These are phyloP conservation scores for Aureobasidium sp. DNA, from an alignment of 2,329 filamentous ascomycete species.

Conservation along the genomic window DNA sequence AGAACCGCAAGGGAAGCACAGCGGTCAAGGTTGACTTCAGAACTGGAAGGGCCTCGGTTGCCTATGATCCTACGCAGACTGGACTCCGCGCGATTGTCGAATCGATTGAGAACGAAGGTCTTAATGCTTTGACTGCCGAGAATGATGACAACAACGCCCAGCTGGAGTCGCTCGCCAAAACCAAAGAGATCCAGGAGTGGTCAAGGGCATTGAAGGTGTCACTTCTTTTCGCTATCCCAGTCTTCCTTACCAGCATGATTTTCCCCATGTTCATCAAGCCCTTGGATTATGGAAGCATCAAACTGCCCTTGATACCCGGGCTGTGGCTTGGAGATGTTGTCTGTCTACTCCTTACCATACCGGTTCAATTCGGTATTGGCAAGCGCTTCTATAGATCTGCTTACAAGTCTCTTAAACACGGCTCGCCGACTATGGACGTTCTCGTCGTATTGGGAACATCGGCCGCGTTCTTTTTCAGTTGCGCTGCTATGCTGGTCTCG, in stretches of 20 bases:
- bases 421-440: slow-evolving; percentile 95
- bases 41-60: slow-evolving; percentile 66
- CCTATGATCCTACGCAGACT: slow-evolving; percentile 61
- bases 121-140: slow-evolving; percentile 83
- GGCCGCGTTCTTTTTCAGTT: slow-evolving; percentile 91
- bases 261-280: slow-evolving; percentile 74
- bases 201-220: slow-evolving; percentile 70
- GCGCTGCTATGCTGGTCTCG: slow-evolving; percentile 78
- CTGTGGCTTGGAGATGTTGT: slow-evolving; percentile 83
- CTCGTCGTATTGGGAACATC: slow-evolving; percentile 90
- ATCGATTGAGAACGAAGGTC: slow-evolving; percentile 68
- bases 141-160: slow-evolving; percentile 95
- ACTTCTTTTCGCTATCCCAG: slow-evolving; percentile 73
- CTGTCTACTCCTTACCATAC: slow-evolving; percentile 76
- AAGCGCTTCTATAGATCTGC: slow-evolving; percentile 88
- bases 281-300: slow-evolving; percentile 66
- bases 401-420: slow-evolving; percentile 87
- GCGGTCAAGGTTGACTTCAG: slow-evolving; percentile 65
- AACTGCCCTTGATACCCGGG: slow-evolving; percentile 57
- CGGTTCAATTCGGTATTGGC: slow-evolving; percentile 93
- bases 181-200: slow-evolving; percentile 94
- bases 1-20: slow-evolving; percentile 59
- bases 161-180: slow-evolving; percentile 90
- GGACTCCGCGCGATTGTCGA: slow-evolving; percentile 80
- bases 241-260: slow-evolving; percentile 88